These are phyloP conservation scores for Epichloe uncinata DNA, from an alignment of 2,329 filamentous ascomycete genomes.

Conservation along the genomic window DNA sequence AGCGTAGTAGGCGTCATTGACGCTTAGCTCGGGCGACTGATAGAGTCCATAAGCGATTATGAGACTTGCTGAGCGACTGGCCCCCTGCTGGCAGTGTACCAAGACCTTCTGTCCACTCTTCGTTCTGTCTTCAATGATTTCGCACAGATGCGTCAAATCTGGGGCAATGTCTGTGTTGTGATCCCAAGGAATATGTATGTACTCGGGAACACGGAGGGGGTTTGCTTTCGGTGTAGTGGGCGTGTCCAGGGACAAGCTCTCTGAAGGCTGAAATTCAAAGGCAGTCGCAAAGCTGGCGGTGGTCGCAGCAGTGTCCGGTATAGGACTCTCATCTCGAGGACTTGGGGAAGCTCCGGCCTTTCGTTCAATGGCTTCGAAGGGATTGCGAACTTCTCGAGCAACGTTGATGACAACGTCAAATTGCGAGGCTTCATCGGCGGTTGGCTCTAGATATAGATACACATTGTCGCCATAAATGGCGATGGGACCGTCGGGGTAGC, in stretches of 20 bases:
- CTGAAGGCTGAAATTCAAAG: slow-evolving; percentile 38
- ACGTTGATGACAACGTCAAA: slow-evolving; percentile 82
- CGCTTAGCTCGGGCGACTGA: slow-evolving; percentile 60
- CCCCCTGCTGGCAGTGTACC: slow-evolving; percentile 76
- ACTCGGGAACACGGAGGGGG: slow-evolving; percentile 50
- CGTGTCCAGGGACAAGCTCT: slow-evolving; percentile 27
- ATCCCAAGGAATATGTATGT: slow-evolving; percentile 79
- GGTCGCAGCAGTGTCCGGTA: slow-evolving; percentile 42
- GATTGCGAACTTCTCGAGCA: slow-evolving; percentile 68
- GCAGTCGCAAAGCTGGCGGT: slow-evolving; percentile 46
- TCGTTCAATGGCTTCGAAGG: slow-evolving; percentile 37
- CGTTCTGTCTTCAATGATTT: slow-evolving; percentile 60
- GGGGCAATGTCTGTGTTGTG: slow-evolving; percentile 77
- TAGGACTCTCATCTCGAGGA: slow-evolving; percentile 26
- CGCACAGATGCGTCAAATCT: slow-evolving; percentile 62
- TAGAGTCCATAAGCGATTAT: slow-evolving; percentile 80
- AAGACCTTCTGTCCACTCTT: slow-evolving; percentile 65
- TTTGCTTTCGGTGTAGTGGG: slow-evolving; percentile 43
- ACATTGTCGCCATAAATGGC: slow-evolving; percentile 69
- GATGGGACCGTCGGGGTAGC: slow-evolving; percentile 70
- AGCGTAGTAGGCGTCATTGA: slow-evolving; percentile 72
- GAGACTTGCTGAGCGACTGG: slow-evolving; percentile 71
- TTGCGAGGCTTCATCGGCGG: slow-evolving; percentile 58
- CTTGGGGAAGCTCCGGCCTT: slow-evolving; percentile 15
- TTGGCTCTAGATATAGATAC: slow-evolving; percentile 69